Conservation (phyloP, 1,139 yeast genomes). For the Nadsonia starkeyi-henricii region DNA sequence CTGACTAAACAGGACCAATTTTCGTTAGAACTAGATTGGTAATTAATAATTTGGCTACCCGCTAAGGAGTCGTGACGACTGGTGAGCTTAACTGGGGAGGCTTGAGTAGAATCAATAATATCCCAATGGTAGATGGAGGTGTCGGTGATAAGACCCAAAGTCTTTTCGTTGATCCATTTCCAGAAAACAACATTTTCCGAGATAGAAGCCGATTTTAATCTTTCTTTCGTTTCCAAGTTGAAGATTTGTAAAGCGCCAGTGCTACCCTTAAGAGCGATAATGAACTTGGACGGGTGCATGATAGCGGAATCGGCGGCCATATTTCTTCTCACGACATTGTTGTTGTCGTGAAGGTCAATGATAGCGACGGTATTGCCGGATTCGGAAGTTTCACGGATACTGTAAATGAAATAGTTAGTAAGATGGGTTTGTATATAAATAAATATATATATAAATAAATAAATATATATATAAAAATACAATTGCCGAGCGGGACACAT, state of each 20-base stretch:
- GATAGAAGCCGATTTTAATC: slow-evolving; percentile 78
- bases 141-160: slow-evolving; percentile 76
- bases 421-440: no score
- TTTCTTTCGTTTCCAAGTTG: slow-evolving; percentile 74
- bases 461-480: no score
- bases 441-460: no score
- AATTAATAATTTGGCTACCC: slow-evolving; percentile 82
- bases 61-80: slow-evolving; percentile 71
- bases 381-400: slow-evolving; percentile 68
- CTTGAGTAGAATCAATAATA: slow-evolving; percentile 66
- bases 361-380: slow-evolving; percentile 79
- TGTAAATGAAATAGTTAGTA: slow-evolving; percentile 15
- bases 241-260: slow-evolving; percentile 90
- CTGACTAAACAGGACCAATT: slow-evolving; percentile 96
- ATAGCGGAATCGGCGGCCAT: slow-evolving; percentile 98
- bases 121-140: slow-evolving; percentile 68
- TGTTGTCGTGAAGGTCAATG: slow-evolving; percentile 65
- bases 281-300: slow-evolving; percentile 81
- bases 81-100: slow-evolving; percentile 67
- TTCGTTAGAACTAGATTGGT: slow-evolving; percentile 65
- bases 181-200: slow-evolving; percentile 86
- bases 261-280: slow-evolving; percentile 87
- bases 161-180: slow-evolving; percentile 74
- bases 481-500: slow-evolving; percentile 14
- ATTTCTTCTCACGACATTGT: slow-evolving; percentile 66